phyloP scores from a whole-genome alignment of 2,329 filamentous ascomycete genomes.

The Shiraia bambusicola region DNA sequence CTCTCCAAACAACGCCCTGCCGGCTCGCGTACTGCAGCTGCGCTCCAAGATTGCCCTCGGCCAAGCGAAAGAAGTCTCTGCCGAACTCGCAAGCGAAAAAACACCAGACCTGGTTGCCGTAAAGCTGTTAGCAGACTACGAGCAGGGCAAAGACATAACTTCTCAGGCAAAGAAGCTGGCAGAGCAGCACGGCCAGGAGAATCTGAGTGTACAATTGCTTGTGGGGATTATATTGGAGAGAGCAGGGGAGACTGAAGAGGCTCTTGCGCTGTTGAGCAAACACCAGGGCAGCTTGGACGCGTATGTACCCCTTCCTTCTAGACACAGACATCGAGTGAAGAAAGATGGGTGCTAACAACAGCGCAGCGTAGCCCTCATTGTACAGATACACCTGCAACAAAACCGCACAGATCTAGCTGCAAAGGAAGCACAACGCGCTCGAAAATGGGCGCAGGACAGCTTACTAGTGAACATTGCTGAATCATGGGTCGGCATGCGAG shows the following conservation, averaged over 20 bases:
- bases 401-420: slow-evolving; percentile 88
- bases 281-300: slow-evolving; percentile 80
- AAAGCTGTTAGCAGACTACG: slow-evolving; percentile 70
- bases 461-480: slow-evolving; percentile 92
- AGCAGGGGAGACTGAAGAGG: slow-evolving; percentile 80
- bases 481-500: slow-evolving; percentile 86
- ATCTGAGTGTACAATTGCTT: slow-evolving; percentile 77
- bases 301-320: slow-evolving; percentile 54
- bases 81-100: slow-evolving; percentile 64
- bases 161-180: slow-evolving; percentile 71
- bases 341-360: slow-evolving; percentile 5
- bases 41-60: slow-evolving; percentile 83
- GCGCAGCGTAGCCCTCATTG: slow-evolving; percentile 75
- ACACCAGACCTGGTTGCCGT: slow-evolving; percentile 74
- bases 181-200: slow-evolving; percentile 64
- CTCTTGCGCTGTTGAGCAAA: slow-evolving; percentile 73
- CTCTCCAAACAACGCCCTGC: slow-evolving; percentile 73
- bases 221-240: slow-evolving; percentile 80
- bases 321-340: too few relatives aligned
- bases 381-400: slow-evolving; percentile 89
- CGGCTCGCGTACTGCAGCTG: slow-evolving; percentile 75
- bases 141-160: slow-evolving; percentile 41
- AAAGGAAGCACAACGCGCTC: slow-evolving; percentile 83
- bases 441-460: slow-evolving; percentile 93
- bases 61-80: slow-evolving; percentile 71